Percentiles rank a stretch among this genome's conserved stretches.
phyloP scores from a whole-genome alignment of 768 basidiomycete genomes.

The Leccinum broughii region DNA sequence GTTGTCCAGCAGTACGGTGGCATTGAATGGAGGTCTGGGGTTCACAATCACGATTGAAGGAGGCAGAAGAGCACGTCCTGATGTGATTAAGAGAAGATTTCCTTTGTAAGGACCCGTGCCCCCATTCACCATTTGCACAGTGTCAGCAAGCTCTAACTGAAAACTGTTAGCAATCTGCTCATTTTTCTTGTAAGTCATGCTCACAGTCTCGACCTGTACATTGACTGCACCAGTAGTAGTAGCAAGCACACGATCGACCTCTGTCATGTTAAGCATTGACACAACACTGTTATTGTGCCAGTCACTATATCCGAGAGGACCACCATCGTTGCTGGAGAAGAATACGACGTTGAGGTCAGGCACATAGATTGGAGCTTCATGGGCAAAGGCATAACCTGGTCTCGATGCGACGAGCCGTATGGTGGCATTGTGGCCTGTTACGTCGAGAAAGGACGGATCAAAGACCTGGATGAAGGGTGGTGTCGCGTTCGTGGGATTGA shows the following conservation, averaged over 20 bases:
- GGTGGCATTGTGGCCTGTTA: constrained; percentile 59
- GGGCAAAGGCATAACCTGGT: constrained; percentile 68
- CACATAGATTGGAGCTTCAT: constrained; percentile 75
- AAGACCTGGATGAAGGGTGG: constrained; percentile 62
- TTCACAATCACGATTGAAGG: constrained; percentile 67
- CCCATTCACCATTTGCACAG: constrained; percentile 70
- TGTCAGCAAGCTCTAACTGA: constrained; percentile 58
- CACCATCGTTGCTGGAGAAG: constrained; percentile 73
- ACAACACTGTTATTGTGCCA: constrained; percentile 63
- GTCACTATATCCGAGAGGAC: constrained; percentile 62
- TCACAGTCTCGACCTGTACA: constrained; percentile 47
- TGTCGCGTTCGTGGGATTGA: constrained; percentile 62
- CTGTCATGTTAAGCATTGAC: constrained; percentile 58
- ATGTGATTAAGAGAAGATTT: constrained; percentile 59
- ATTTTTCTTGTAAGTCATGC: constrained; percentile 6
- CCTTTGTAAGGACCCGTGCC: constrained; percentile 64
- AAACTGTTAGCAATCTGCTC: constrained; percentile 3
- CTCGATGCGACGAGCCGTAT: constrained; percentile 64
- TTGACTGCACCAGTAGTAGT: constrained; percentile 41
- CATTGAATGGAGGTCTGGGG: constrained; percentile 61
- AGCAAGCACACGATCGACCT: constrained; percentile 49
- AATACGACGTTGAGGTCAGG: constrained; percentile 65
- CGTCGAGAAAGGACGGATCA: constrained; percentile 51
- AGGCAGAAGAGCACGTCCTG: constrained; percentile 63
- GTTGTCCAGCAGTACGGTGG: constrained; percentile 73